Percentiles rank a stretch among this genome's conserved stretches.
These are phyloP conservation scores for Sporisorium iseilematis-ciliati DNA, from an alignment of 1,284 basidiomycete genomes.

Conservation along the genomic window DNA sequence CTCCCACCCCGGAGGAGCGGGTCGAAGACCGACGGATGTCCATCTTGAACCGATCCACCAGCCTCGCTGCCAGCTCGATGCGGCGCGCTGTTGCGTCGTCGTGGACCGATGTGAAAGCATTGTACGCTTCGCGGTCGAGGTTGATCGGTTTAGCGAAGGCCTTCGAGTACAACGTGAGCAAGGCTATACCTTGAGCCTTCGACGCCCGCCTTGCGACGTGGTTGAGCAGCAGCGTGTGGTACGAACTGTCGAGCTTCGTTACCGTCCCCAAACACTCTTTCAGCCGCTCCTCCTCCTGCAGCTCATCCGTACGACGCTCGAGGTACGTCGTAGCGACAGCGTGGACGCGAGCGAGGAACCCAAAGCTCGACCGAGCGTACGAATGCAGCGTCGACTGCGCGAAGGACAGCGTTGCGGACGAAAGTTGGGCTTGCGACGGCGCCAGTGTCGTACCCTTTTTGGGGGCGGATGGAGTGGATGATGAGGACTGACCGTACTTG, in stretches of 20 bases:
- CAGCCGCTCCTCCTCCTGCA: constrained; percentile 4
- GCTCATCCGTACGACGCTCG: constrained; percentile 9
- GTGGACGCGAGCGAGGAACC: constrained; percentile 77
- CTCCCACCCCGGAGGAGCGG: neutral
- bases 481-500: neutral
- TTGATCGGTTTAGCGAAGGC: constrained; percentile 46
- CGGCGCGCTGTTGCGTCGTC: neutral
- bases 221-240: constrained; percentile 88
- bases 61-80: constrained; percentile 13
- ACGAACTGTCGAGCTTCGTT: constrained; percentile 77
- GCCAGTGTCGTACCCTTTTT: constrained; percentile 8
- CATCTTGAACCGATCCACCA: constrained; percentile 35
- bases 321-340: constrained; percentile 18
- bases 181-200: constrained; percentile 89
- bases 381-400: constrained; percentile 78
- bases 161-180: constrained; percentile 84
- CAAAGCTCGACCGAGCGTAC: constrained; percentile 80
- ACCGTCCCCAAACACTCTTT: constrained; percentile 28
- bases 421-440: constrained; percentile 43
- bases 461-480: neutral
- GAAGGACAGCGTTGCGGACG: constrained; percentile 72
- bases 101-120: neutral
- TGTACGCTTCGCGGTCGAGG: constrained; percentile 22
- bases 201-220: constrained; percentile 89
- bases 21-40: constrained; percentile 45